Evolutionary conservation across 768 basidiomycete genomes (phyloP).

Genomic region (Dioszegia aurantiaca): DNA sequence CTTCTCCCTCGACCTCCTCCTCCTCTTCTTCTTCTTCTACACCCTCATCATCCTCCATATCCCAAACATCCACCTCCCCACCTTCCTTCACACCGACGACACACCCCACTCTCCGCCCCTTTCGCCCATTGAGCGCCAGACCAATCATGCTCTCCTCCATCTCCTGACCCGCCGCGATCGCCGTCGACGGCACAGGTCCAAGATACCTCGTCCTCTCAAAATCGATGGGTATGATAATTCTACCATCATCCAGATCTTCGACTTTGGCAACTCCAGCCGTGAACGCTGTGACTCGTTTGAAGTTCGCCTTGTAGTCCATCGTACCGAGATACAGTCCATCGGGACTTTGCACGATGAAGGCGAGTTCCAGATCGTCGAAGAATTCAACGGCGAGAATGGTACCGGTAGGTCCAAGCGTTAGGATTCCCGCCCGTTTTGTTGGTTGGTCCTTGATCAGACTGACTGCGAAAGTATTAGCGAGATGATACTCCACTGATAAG

Average conservation of each 20-base stretch:
- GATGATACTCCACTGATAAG: background rate
- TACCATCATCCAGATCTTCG: background rate
- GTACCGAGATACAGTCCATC: slow-evolving; percentile 20
- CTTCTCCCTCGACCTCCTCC: slow-evolving; percentile 10
- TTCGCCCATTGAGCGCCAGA: slow-evolving; percentile 33
- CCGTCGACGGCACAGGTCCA: background rate
- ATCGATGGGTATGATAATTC: background rate
- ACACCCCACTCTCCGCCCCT: slow-evolving; percentile 35
- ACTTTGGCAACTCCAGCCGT: background rate
- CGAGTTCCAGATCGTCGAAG: slow-evolving; percentile 38
- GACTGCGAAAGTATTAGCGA: too few relatives aligned
- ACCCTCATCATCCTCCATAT: slow-evolving; percentile 34
- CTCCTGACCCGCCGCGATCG: background rate
- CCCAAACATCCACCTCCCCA: slow-evolving; percentile 17
- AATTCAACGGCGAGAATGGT: slow-evolving; percentile 27
- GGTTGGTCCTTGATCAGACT: background rate
- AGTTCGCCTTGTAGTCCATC: slow-evolving; percentile 13
- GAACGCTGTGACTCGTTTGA: background rate
- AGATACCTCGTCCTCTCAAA: background rate
- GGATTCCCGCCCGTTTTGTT: background rate
- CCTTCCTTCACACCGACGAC: slow-evolving; percentile 25
- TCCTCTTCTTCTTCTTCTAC: slow-evolving; percentile 22
- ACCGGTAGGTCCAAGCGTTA: slow-evolving; percentile 4
- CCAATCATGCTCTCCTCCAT: background rate
- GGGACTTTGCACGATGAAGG: slow-evolving; percentile 21